Evolutionary conservation across 768 basidiomycete genomes (phyloP), one percentile per base, ranked within the genome.

Genomic region (Asterophora lycoperdoides): DNA sequence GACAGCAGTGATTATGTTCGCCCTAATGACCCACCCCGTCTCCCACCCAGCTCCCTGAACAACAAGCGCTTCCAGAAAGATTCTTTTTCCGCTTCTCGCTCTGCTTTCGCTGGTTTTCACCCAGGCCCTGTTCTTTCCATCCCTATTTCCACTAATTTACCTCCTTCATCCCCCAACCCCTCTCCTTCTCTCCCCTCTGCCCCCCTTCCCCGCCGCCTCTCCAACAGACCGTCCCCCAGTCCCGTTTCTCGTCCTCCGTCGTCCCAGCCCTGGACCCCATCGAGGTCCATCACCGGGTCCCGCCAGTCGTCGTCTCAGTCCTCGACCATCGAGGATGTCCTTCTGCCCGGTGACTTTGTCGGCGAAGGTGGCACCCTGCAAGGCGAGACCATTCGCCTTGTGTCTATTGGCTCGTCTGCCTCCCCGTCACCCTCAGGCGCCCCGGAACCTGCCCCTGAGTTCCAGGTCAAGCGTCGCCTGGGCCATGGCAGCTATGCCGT

Each of bases 401-500:
- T 87, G 41, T 75, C 77, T 18, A 66, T 73, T 51, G 67, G 66
- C 26, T 44, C 47, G 55, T 62, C 71, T 37, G 61, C 68, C 19
- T 38, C 52, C 35, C 46, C 42, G 54, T 62, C 71, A 32, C 59
- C 67, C 17, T 41, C 52, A 20, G 62, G 67, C 42, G 60, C 64
- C 23, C 58, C 61, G 52, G 73, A 74, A 48, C 80, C 81, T 15
- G 83, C 83, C 13, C 71, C 66, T 17, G 81, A 84, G 56, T 92
- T 94, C 52, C 79, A 92, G 71, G 92, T 97, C 64, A 79, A 94
- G 56, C 75, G 88, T 48, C 81, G 81, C 54, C 80, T 95, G 44
- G 93, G 93, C 41, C 83, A 88, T 0, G 93, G 93, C 57, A 88
- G 85, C 53, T 96, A 95, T 64, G 93, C 93, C 13, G 88, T 93